A percentile compares a stretch with the other conserved stretches of the same genome.
Conservation (phyloP, 352 stramenopile genomes). For the Globisporangium paddicum region DNA sequence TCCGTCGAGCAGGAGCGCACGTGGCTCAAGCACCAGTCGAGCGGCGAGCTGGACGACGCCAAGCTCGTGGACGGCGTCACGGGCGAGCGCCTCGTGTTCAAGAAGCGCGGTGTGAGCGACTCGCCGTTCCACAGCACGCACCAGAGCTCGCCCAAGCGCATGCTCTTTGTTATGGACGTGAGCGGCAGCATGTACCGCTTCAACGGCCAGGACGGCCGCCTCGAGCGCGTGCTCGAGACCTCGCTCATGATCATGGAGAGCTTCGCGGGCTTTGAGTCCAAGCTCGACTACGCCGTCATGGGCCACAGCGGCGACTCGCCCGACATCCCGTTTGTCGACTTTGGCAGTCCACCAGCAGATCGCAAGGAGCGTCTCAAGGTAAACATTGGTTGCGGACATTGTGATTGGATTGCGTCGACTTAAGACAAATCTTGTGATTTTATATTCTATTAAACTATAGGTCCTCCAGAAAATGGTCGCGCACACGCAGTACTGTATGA, state of each 20-base stretch:
- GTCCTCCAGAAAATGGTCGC: slow-evolving; percentile 93
- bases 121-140: slow-evolving; percentile 34
- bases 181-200: slow-evolving; percentile 93
- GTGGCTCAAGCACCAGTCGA: slow-evolving; percentile 92
- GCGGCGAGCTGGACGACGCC: slow-evolving; percentile 94
- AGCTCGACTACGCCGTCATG: slow-evolving; percentile 91
- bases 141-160: slow-evolving; percentile 58
- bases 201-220: slow-evolving; percentile 90
- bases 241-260: slow-evolving; percentile 96
- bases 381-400: not conserved
- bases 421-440: not conserved
- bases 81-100: slow-evolving; percentile 92
- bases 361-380: slow-evolving; percentile 85
- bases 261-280: slow-evolving; percentile 84
- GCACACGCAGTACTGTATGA: slow-evolving; percentile 93
- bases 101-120: slow-evolving; percentile 81
- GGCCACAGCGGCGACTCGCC: slow-evolving; percentile 90
- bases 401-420: not conserved
- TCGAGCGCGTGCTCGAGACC: slow-evolving; percentile 92
- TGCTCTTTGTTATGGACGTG: slow-evolving; percentile 93
- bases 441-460: not conserved
- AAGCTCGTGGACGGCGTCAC: slow-evolving; percentile 92
- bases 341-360: slow-evolving; percentile 72
- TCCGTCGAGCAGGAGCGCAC: slow-evolving; percentile 79
- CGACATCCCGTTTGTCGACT: slow-evolving; percentile 90